Evolutionary conservation across 177 flowering plant species (phyloP), one percentile per base, ranked within the genome.

Genomic region (Vitis hybrid): DNA sequence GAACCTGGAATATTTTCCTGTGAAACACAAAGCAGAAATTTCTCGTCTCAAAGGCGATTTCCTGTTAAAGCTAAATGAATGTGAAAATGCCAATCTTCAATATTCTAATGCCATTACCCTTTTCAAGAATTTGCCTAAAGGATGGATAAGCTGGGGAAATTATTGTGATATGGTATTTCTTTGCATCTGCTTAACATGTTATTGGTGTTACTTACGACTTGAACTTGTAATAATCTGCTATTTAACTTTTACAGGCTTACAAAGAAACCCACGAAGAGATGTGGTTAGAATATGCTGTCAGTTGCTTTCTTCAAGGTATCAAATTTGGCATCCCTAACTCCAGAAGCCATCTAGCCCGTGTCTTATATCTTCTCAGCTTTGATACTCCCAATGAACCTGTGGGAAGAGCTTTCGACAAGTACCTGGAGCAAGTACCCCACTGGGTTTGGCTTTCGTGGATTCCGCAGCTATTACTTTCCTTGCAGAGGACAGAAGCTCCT

Each of bases 361-460:
- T 96, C 67, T 81, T 96, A 2, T 96, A 88, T 80, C 97, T 93
- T 74, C 93, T 96, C 55, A 93, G 97, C 67, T 96, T 96, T 84
- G 99, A 94, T 75, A 87, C 98, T 49, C 80, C 97, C 18, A 88
- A 77, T 82, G 96, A 94, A 76, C 81, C 92, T 72, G 99, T 91
- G 55, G 99, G 99, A 13, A 92, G 83, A 78, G 81, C 95, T 62
- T 96, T 96, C 83, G 97, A 96, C 73, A 96, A 96, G 79, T 89
- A 78, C 75, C 67, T 88, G 76, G 99, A 96, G 60, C 97, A 96
- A 76, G 86, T 96, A 74, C 99, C 99, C 13, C 91, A 92, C 60
- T 96, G 97, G 98, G 93, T 92, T 72, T 96, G 99, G 99, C 98
- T 96, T 72, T 87, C 97, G 30, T 96, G 99, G 99, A 89, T 96